Evolutionary conservation across 2,329 filamentous ascomycete species (phyloP), one percentile per base, ranked within the genome.

Genomic region (Fusarium beomiforme): DNA sequence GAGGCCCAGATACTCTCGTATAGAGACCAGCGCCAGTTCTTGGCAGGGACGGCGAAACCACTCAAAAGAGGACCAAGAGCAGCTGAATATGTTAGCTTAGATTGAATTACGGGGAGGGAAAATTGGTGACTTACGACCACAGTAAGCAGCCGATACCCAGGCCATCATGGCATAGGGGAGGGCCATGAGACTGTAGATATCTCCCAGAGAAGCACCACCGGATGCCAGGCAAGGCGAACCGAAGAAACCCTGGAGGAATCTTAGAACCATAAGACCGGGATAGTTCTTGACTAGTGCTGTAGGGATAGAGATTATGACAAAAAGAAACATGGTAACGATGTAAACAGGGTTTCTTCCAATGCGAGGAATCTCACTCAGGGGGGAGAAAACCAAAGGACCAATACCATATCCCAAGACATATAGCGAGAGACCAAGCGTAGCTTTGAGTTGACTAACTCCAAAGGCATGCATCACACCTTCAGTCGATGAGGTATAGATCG

Each of bases 341-440:
- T 93, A 93, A 9, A 91, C 87, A 1, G 88, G 88, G 73, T 90
- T 93, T 10, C 91, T 85, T 5, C 92, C 91, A 54, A 93, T 86
- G 47, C 85, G 77, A 0, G 91, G 90, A 24, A 93, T 88, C 79
- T 93, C 91, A 51, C 85, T 87, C 43, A 93, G 79, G 0, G 91
- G 91, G 0, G 89, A 89, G 80, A 89, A 92, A 26, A 93, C 67
- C 29, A 93, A 79, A 2, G 91, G 90, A 0, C 90, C 91, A 19
- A 90, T 79, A 16, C 90, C 90, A 67, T 89, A 89, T 2, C 88
- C 90, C 1, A 91, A 80, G 2, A 92, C 89, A 74, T 91, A 92
- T 63, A 92, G 84, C 0, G 88, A 85, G 8, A 92, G 82, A 0
- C 88, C 89, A 0, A 91, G 81, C 0, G 86, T 85, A 4, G 88